These are phyloP conservation scores for Hypoxylon cercidicola DNA, from an alignment of 495 filamentous ascomycete species.

Conservation along the genomic window DNA sequence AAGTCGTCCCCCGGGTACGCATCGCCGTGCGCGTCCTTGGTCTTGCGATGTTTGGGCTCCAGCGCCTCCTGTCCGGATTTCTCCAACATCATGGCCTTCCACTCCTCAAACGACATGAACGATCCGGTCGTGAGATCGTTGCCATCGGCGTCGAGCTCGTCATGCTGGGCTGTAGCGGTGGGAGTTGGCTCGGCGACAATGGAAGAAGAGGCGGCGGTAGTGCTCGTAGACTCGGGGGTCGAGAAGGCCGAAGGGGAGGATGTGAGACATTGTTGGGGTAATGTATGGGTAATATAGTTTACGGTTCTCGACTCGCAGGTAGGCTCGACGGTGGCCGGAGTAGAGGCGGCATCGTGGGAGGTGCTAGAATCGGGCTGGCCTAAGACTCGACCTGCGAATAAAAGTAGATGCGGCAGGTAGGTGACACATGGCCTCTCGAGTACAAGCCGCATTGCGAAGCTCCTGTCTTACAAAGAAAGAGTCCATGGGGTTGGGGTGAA, in stretches of 20 bases:
- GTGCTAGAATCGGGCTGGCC: constrained; percentile 31
- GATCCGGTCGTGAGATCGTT: constrained; percentile 79
- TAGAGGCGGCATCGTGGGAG: constrained; percentile 32
- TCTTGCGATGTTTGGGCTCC: constrained; percentile 67
- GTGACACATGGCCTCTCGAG: constrained; percentile 32
- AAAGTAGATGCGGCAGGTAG: constrained; percentile 22
- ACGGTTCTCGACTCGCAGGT: constrained; percentile 74
- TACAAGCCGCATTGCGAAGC: constrained; percentile 40
- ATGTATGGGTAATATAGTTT: constrained; percentile 82
- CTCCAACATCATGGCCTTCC: constrained; percentile 93
- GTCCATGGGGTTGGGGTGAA: constrained; percentile 34
- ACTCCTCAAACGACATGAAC: constrained; percentile 98
- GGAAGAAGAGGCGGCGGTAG: constrained; percentile 33
- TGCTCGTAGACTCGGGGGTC: constrained; percentile 32
- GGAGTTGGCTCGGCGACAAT: constrained; percentile 27
- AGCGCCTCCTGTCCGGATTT: constrained; percentile 86
- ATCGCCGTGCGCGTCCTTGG: constrained; percentile 50
- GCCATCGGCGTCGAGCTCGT: constrained; percentile 40
- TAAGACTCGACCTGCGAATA: constrained; percentile 19
- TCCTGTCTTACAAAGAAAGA: constrained; percentile 26
- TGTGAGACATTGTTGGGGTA: constrained; percentile 80
- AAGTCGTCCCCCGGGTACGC: constrained; percentile 43
- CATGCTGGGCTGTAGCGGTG: constrained; percentile 7
- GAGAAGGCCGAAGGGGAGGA: constrained; percentile 49
- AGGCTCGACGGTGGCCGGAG: constrained; percentile 18